phyloP scores from a whole-genome alignment of 2,329 filamentous ascomycete genomes.

The Colletotrichum sp. region DNA sequence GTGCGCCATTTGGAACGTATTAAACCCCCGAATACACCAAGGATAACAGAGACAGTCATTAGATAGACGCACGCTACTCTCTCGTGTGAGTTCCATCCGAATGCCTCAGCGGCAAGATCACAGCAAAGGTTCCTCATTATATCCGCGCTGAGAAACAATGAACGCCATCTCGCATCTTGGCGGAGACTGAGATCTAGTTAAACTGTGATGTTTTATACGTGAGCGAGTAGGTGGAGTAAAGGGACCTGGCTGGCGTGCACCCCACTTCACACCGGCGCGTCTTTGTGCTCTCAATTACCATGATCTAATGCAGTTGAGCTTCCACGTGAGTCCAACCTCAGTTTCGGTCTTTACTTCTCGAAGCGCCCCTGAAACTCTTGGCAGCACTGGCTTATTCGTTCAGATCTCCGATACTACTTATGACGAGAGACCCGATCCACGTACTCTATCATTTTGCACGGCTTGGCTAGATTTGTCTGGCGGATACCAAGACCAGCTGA shows the following conservation, averaged over 20 bases:
- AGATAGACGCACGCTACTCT: too few species aligned
- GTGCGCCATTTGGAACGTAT: background rate
- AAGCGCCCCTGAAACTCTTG: background rate
- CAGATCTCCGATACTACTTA: background rate
- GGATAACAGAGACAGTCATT: background rate
- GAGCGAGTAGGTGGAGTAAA: background rate
- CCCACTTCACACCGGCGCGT: background rate
- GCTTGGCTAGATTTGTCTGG: background rate
- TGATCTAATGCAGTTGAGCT: background rate
- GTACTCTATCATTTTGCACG: background rate
- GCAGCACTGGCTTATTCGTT: background rate
- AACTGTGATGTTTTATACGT: background rate
- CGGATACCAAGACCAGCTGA: background rate
- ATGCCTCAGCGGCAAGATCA: rapidly evolving
- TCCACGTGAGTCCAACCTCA: background rate
- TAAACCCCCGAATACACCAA: background rate
- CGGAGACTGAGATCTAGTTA: background rate
- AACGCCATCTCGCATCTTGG: background rate
- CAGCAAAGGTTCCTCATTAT: background rate
- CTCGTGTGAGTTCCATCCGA: background rate
- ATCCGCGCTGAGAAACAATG: background rate
- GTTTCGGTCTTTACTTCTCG: background rate
- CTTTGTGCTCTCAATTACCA: background rate
- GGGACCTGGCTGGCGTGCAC: too few species aligned
- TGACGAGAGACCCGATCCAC: background rate